Evolutionary conservation across 306 rosid genomes (phyloP).

Genomic region (Heteromeles arbutifolia): DNA sequence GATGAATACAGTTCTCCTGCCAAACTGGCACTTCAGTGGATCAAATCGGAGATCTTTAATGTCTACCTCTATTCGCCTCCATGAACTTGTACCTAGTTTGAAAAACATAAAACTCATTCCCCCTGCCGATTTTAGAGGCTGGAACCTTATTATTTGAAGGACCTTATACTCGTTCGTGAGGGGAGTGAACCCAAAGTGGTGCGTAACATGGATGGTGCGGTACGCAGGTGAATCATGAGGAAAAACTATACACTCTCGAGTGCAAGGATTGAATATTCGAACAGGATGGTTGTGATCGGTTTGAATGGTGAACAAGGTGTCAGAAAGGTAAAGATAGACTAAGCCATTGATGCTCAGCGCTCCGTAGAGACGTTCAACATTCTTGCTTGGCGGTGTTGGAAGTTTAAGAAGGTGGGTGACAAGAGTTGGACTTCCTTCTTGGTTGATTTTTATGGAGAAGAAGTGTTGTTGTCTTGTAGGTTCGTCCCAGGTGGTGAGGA

Average conservation of each 20-base stretch:
- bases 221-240: not conserved
- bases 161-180: not conserved
- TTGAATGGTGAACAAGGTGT: not conserved
- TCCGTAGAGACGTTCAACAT: not conserved
- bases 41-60: not conserved
- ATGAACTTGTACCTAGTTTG: not conserved
- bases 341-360: not conserved
- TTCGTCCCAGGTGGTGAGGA: not conserved
- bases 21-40: not conserved
- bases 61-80: not conserved
- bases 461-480: not conserved
- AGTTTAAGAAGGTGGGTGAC: not conserved
- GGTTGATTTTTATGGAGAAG: not conserved
- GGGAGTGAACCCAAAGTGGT: not conserved
- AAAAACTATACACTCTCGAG: not conserved
- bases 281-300: not conserved
- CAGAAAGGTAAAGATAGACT: not conserved
- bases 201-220: not conserved
- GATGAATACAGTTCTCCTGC: not conserved
- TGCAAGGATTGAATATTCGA: not conserved
- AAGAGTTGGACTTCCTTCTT: not conserved
- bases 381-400: not conserved
- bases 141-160: not conserved
- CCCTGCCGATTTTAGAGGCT: not conserved
- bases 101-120: not conserved